These are phyloP conservation scores for Aspergillus saccharolyticus DNA, from an alignment of 495 filamentous ascomycete genomes.

Conservation along the genomic window DNA sequence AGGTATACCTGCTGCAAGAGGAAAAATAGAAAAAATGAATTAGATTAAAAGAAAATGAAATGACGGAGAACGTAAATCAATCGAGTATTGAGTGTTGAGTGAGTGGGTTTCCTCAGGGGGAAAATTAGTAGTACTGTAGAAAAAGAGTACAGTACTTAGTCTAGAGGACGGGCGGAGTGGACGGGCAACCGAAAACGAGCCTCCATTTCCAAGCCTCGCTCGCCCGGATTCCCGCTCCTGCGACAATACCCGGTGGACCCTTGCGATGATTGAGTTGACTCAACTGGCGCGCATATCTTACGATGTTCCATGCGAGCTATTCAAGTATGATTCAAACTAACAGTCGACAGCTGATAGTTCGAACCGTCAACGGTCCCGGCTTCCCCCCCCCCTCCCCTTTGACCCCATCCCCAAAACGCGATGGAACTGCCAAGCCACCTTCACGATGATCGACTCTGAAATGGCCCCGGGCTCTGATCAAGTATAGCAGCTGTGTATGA, in stretches of 20 bases:
- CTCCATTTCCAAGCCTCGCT: slow-evolving; percentile 1
- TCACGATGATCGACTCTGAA: slow-evolving; percentile 4
- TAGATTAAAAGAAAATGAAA: not conserved
- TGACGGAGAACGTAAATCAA: not conserved
- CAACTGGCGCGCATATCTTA: slow-evolving; percentile 4
- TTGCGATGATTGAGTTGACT: not conserved
- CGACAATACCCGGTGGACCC: slow-evolving; percentile 3
- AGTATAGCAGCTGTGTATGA: slow-evolving; percentile 1
- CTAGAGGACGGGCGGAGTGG: not conserved
- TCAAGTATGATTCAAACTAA: not conserved
- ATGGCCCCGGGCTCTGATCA: slow-evolving; percentile 5
- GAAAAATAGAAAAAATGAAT: not conserved
- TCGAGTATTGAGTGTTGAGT: not conserved
- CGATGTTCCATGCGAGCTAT: not conserved
- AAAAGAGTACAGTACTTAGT: not conserved
- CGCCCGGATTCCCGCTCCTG: slow-evolving; percentile 1
- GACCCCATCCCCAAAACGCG: not conserved
- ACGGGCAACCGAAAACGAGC: slow-evolving; percentile 1
- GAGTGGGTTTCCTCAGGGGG: not conserved
- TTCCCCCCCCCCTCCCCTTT: not conserved
- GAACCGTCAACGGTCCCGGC: not conserved
- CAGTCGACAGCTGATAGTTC: slow-evolving; percentile 1
- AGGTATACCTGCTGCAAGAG: not conserved
- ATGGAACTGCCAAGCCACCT: slow-evolving; percentile 4
- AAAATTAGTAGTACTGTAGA: not conserved